Percentiles rank a stretch among this genome's conserved stretches.
These are phyloP conservation scores for Diplodia intermedia DNA, from an alignment of 2,329 filamentous ascomycete species.

Conservation along the genomic window DNA sequence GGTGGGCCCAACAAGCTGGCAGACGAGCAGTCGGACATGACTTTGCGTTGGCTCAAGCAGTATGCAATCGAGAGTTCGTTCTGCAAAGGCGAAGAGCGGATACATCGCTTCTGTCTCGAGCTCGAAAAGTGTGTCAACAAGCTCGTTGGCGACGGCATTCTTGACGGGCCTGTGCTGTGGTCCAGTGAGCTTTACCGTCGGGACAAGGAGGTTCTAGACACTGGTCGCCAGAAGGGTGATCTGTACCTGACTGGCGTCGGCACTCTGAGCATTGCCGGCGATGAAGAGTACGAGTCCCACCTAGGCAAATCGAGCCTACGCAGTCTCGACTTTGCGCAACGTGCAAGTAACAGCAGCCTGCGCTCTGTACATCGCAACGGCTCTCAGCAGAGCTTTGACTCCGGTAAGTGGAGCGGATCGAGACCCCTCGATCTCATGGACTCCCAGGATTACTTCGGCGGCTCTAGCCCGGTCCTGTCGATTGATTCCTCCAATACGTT, in stretches of 20 bases:
- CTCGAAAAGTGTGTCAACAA: slow-evolving; percentile 85
- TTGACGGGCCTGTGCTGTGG: slow-evolving; percentile 88
- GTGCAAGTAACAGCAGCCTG: slow-evolving; percentile 64
- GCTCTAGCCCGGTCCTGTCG: slow-evolving; percentile 71
- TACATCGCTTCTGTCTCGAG: slow-evolving; percentile 92
- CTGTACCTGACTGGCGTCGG: slow-evolving; percentile 55
- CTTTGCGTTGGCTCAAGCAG: slow-evolving; percentile 79
- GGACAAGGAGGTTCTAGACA: slow-evolving; percentile 70
- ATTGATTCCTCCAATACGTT: slow-evolving; percentile 81
- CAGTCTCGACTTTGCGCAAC: slow-evolving; percentile 55
- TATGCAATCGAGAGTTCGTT: slow-evolving; percentile 83
- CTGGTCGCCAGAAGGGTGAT: slow-evolving; percentile 58
- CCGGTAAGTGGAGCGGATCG: slow-evolving; percentile 66
- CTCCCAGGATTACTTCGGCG: slow-evolving; percentile 73
- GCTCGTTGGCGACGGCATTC: slow-evolving; percentile 81
- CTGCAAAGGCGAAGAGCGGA: slow-evolving; percentile 91
- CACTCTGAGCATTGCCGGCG: slow-evolving; percentile 56
- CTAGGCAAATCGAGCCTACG: slow-evolving; percentile 46
- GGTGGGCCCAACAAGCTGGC: slow-evolving; percentile 93
- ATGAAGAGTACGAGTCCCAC: slow-evolving; percentile 54
- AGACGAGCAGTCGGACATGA: slow-evolving; percentile 92
- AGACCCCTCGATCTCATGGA: slow-evolving; percentile 70
- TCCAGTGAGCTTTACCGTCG: slow-evolving; percentile 86
- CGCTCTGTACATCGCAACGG: slow-evolving; percentile 67
- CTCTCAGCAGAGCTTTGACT: slow-evolving; percentile 74